Conservation (phyloP, 2,329 filamentous ascomycete species). For the Celoporthe dispersa region DNA sequence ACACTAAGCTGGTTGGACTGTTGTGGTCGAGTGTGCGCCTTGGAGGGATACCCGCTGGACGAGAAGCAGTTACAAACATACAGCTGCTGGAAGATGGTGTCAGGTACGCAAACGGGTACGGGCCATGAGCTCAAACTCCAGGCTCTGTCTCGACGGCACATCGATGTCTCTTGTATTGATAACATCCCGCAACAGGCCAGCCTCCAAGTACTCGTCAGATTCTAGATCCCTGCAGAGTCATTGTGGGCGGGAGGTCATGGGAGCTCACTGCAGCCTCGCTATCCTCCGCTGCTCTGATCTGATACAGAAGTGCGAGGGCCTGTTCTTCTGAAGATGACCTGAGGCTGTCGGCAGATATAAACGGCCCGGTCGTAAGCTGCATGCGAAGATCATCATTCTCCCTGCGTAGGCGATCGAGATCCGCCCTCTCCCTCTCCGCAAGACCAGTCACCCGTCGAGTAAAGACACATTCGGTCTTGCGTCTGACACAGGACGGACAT, state of each 20-base stretch:
- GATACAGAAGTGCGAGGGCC: slow-evolving; percentile 15
- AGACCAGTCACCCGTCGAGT: slow-evolving; percentile 6
- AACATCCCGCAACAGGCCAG: background rate
- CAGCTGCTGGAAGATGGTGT: background rate
- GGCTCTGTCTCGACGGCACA: slow-evolving; percentile 14
- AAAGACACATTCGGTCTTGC: slow-evolving; percentile 20
- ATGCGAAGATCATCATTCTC: slow-evolving; percentile 6
- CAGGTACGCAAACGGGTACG: slow-evolving; percentile 25
- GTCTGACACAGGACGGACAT: slow-evolving; percentile 23
- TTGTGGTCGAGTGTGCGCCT: background rate
- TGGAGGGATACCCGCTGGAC: background rate
- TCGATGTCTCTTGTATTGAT: slow-evolving; percentile 14
- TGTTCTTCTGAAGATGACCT: slow-evolving; percentile 14
- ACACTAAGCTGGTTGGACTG: background rate
- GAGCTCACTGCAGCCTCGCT: background rate
- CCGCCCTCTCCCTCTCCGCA: slow-evolving; percentile 1
- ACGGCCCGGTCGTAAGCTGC: background rate
- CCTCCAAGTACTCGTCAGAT: background rate
- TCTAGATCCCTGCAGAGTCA: background rate
- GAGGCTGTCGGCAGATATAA: background rate
- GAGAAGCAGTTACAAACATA: background rate
- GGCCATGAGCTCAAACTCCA: slow-evolving; percentile 30
- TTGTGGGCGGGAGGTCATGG: background rate
- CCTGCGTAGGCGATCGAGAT: slow-evolving; percentile 15
- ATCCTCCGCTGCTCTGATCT: background rate